Conservation (phyloP, 2,329 filamentous ascomycete genomes). For the Cercospora nicotianae region DNA sequence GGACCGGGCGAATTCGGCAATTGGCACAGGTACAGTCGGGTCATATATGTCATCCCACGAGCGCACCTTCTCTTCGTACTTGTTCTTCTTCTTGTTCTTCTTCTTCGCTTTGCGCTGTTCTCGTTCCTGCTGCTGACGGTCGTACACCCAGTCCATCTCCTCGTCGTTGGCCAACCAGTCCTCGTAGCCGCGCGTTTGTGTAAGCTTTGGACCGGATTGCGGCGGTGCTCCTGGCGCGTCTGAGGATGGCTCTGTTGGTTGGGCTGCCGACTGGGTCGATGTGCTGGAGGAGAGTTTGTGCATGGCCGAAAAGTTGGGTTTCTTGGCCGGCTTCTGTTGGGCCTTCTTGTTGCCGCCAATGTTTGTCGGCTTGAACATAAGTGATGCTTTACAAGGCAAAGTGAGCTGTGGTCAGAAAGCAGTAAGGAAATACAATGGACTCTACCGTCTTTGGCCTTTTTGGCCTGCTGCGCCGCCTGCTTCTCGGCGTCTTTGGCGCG, state of each 20-base stretch:
- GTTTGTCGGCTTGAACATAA: constrained; percentile 85
- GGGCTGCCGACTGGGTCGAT: constrained; percentile 19
- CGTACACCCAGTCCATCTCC: constrained; percentile 59
- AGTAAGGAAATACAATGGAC: constrained; percentile 34
- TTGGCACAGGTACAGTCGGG: constrained; percentile 75
- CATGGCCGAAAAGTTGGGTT: constrained; percentile 55
- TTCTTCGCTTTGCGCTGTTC: constrained; percentile 77
- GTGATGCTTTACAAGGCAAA: constrained; percentile 55
- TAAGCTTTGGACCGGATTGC: constrained; percentile 32
- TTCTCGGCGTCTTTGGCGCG: constrained; percentile 53
- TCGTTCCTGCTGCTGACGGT: constrained; percentile 58
- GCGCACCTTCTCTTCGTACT: constrained; percentile 42
- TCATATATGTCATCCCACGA: constrained; percentile 95
- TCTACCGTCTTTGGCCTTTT: constrained; percentile 63
- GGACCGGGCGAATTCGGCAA: constrained; percentile 79
- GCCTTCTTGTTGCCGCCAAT: constrained; percentile 36
- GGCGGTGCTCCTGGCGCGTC: constrained; percentile 29
- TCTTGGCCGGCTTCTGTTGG: constrained; percentile 58
- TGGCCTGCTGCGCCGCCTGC: constrained; percentile 50
- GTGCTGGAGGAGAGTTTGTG: constrained; percentile 34
- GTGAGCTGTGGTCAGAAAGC: constrained; percentile 51
- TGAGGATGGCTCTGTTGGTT: constrained; percentile 32
- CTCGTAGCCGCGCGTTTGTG: constrained; percentile 61
- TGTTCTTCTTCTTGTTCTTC: constrained; percentile 61
- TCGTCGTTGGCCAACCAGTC: constrained; percentile 88